Evolutionary conservation across 345 rosid species (phyloP).

Genomic region (Corymbia maculata): DNA sequence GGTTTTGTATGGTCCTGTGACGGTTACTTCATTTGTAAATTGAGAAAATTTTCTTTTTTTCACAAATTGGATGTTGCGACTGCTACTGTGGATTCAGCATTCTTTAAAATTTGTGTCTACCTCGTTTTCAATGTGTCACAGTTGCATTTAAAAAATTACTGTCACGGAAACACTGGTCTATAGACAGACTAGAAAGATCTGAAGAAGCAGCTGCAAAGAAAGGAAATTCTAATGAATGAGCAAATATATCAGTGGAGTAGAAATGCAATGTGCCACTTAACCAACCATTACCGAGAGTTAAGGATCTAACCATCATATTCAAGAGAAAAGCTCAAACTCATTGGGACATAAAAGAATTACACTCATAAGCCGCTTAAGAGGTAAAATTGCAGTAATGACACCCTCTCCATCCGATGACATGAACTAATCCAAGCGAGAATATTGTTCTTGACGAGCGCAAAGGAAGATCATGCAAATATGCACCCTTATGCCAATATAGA

Average conservation of each 20-base stretch:
- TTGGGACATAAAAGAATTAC: neutral
- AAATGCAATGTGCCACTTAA: neutral
- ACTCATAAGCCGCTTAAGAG: neutral
- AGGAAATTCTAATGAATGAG: neutral
- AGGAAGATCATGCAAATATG: neutral
- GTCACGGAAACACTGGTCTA: neutral
- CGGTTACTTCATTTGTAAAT: neutral
- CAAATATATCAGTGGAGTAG: neutral
- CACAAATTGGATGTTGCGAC: neutral
- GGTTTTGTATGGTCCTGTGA: neutral
- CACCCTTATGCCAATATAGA: neutral
- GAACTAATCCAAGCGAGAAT: neutral
- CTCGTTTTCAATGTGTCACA: neutral
- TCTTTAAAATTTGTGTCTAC: neutral
- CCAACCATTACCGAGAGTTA: neutral
- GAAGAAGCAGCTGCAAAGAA: neutral
- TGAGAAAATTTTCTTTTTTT: neutral
- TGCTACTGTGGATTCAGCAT: fast-evolving
- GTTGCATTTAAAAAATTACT: neutral
- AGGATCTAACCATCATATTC: neutral
- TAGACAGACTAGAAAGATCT: neutral
- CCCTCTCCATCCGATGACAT: neutral
- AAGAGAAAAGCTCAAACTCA: neutral
- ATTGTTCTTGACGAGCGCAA: neutral
- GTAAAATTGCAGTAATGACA: neutral